Conservation (phyloP, 1,139 yeast species). For the Sugiyamaella xylanicola region DNA sequence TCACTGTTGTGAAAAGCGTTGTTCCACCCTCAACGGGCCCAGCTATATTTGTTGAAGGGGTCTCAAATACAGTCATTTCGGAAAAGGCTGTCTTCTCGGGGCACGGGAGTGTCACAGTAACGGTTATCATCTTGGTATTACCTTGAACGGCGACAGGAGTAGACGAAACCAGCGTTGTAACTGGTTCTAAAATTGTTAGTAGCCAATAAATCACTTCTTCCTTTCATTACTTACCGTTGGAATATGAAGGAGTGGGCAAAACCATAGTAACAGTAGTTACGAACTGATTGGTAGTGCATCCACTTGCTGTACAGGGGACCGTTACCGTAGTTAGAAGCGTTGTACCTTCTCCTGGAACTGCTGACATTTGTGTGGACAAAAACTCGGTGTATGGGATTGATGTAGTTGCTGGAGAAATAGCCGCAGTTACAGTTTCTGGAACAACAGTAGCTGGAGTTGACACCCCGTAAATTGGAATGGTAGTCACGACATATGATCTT, state of each 20-base stretch:
- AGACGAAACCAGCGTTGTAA: slow-evolving; percentile 21
- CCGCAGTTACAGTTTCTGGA: background rate
- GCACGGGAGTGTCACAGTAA: slow-evolving; percentile 34
- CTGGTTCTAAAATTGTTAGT: slow-evolving; percentile 18
- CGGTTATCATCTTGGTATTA: slow-evolving; percentile 25
- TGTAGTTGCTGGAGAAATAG: background rate
- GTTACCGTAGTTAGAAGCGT: slow-evolving; percentile 25
- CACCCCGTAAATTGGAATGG: slow-evolving; percentile 20
- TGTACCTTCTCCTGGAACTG: slow-evolving; percentile 10
- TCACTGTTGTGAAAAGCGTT: slow-evolving; percentile 23
- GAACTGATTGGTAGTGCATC: slow-evolving; percentile 20
- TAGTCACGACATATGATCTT: slow-evolving; percentile 21
- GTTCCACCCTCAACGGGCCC: slow-evolving; percentile 3
- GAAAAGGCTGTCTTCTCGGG: slow-evolving; percentile 20
- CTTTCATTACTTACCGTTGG: slow-evolving; percentile 19
- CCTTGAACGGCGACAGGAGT: slow-evolving; percentile 20
- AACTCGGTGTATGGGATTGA: slow-evolving; percentile 10
- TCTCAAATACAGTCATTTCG: slow-evolving; percentile 19
- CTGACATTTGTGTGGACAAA: background rate
- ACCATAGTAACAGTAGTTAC: slow-evolving; percentile 24
- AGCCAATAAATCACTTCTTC: no score
- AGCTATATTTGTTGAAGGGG: background rate
- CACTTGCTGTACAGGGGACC: slow-evolving; percentile 26
- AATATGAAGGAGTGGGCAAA: slow-evolving; percentile 23
- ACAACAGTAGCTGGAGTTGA: slow-evolving; percentile 4